These are phyloP conservation scores for Secale cereale DNA, from an alignment of 176 grass and related monocot species.

Conservation along the genomic window DNA sequence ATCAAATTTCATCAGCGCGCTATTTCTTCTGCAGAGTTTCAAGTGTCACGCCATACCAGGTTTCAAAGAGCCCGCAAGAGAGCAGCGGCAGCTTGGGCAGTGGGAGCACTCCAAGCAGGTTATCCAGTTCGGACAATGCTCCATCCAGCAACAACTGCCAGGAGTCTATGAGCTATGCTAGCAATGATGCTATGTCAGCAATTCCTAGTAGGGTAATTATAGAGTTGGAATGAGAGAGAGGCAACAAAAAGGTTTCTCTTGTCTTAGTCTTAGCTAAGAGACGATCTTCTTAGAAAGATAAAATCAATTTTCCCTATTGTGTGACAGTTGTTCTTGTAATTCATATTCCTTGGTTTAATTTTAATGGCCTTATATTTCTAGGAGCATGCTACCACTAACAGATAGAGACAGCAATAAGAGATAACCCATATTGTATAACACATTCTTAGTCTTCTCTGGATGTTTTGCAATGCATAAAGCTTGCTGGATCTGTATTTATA, in stretches of 20 bases:
- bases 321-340: no score
- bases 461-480: no score
- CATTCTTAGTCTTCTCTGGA: background rate
- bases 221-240: background rate
- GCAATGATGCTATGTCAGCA: background rate
- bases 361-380: background rate
- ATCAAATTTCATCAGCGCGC: background rate
- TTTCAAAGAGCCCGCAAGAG: constrained; percentile 38
- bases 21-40: constrained; percentile 43
- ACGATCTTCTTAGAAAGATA: no score
- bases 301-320: no score
- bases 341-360: no score
- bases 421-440: no score
- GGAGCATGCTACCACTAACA: background rate
- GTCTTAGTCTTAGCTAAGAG: no score
- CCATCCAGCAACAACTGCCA: constrained; percentile 20
- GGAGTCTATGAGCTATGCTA: constrained; percentile 21
- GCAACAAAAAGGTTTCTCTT: no score
- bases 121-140: constrained; percentile 28
- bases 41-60: constrained; percentile 46
- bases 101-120: constrained; percentile 34
- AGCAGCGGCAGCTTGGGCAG: constrained; percentile 44
- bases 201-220: background rate
- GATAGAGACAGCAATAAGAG: background rate
- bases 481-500: no score